Evolutionary conservation across 2,329 filamentous ascomycete species (phyloP).

Genomic region (Diaporthe destruens): DNA sequence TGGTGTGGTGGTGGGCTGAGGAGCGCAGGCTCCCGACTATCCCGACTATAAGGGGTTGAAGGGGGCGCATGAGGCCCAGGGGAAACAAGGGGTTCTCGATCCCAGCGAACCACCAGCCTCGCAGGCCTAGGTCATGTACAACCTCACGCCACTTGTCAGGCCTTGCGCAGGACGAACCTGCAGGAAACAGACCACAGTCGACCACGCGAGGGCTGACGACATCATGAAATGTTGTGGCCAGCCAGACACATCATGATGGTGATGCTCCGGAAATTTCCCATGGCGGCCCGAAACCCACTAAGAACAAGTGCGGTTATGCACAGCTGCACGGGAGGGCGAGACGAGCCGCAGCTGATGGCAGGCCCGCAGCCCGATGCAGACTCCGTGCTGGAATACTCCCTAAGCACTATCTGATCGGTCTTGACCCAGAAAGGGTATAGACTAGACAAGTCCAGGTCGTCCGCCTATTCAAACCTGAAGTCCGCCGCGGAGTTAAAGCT

Average conservation of each 20-base stretch:
- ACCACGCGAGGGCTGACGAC: conserved; percentile 1
- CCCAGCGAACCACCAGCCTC: conserved; percentile 13
- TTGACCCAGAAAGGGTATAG: background rate
- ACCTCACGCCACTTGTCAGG: conserved; percentile 22
- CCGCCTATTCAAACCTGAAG: background rate
- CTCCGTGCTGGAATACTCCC: background rate
- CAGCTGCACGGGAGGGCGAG: conserved; percentile 3
- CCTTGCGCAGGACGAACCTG: background rate
- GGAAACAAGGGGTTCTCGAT: conserved; percentile 8
- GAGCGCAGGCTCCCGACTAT: background rate
- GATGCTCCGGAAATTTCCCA: background rate
- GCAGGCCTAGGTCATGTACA: background rate
- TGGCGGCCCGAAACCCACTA: conserved; percentile 25
- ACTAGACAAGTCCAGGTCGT: background rate
- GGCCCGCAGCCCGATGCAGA: conserved; percentile 3
- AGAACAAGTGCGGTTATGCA: conserved; percentile 10
- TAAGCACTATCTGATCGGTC: background rate
- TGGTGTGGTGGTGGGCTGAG: background rate
- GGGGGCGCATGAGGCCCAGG: conserved; percentile 19
- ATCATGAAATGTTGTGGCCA: background rate
- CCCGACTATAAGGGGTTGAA: background rate
- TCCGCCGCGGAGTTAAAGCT: background rate
- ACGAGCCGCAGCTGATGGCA: conserved; percentile 15
- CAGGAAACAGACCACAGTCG: conserved; percentile 20
- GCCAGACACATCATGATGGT: too few relatives aligned